Base-by-base conservation (phyloP, 257 asterid genomes). In the Striga asiatica region DNA sequence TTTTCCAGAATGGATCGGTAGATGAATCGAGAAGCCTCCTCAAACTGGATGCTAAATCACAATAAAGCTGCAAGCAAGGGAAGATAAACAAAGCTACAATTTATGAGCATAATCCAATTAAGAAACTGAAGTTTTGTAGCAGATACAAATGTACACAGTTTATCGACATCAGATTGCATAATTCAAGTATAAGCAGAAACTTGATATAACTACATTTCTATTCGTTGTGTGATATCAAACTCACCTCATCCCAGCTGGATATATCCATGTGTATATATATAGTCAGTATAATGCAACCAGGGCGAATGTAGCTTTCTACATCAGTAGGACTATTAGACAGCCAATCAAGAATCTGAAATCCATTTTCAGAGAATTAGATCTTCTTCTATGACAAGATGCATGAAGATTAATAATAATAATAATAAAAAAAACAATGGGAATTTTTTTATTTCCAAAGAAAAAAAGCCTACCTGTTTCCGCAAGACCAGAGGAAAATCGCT, bases 261-360 rank as follows among this genome's bases (percentile, higher is more conserved):
- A 74, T 65, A 56, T 83, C 93, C 96, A 89, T 89, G 9, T 88
- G 78, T 43, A 79, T 29, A 65, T 89, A 89, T 69, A 89, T 75
- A 9, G 96, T 86, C 61, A 89, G 70, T 62, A 86, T 67, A 71
- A 89, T 66, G 66, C 96, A 89, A 68, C 98, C 98, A 68, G 98
- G 98, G 56, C 89, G 72, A 68, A 86, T 89, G 73, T 85, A 81
- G 85, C 98, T 83, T 68, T 89, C 98, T 39, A 89, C 81, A 46
- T 89, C 98, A 16, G 91, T 83, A 25, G 98, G 98, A 67, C 93
- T 83, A 75, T 72, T 75, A 10, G 95, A 80, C 53, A 89, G 80
- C 98, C 98, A 89, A 72, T 86, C 86, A 64, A 89, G 83, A 68
- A 89, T 89, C 98, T 89, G 93, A 66, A 58, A 41, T 41, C n/a